Conservation (phyloP, 805 yeast species). For the Candida parachauliodes region DNA sequence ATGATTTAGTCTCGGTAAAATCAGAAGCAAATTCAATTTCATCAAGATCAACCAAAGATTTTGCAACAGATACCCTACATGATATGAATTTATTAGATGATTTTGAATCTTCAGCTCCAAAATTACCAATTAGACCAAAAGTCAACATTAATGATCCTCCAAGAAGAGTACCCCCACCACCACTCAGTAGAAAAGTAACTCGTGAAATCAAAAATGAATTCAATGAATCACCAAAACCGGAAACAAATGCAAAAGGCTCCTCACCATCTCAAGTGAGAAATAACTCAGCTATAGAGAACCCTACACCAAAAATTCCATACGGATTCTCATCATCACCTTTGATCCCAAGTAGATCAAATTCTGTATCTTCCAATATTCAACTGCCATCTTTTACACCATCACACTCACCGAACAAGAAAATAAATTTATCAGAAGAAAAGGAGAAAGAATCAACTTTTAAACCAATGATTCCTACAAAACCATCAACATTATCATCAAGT, state of each 20-base stretch:
- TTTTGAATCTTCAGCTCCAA: conserved; percentile 11
- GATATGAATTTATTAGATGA: conserved; percentile 37
- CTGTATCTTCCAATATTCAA: conserved; percentile 22
- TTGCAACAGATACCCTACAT: conserved; percentile 27
- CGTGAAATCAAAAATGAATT: conserved; percentile 9
- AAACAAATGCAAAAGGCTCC: conserved; percentile 5
- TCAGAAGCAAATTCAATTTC: too few species aligned
- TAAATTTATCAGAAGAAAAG: neutral
- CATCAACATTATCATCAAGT: conserved; percentile 22
- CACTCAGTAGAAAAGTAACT: conserved; percentile 14
- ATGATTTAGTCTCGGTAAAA: conserved; percentile 9
- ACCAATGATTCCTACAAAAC: conserved; percentile 38
- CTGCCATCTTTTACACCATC: conserved; percentile 14
- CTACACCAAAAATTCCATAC: conserved; percentile 18
- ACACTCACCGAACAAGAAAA: conserved; percentile 5
- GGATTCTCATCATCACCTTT: conserved; percentile 39
- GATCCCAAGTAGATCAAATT: conserved; percentile 33
- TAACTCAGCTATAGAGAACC: neutral
- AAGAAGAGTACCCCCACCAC: conserved; percentile 21
- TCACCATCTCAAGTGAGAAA: neutral
- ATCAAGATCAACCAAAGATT: conserved; percentile 12
- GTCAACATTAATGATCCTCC: conserved; percentile 14
- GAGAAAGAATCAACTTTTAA: conserved; percentile 14
- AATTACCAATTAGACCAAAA: conserved; percentile 9
- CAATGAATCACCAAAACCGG: neutral